Evolutionary conservation across 768 basidiomycete genomes (phyloP), one percentile per base, ranked within the genome.

Genomic region (Boletales sp.): DNA sequence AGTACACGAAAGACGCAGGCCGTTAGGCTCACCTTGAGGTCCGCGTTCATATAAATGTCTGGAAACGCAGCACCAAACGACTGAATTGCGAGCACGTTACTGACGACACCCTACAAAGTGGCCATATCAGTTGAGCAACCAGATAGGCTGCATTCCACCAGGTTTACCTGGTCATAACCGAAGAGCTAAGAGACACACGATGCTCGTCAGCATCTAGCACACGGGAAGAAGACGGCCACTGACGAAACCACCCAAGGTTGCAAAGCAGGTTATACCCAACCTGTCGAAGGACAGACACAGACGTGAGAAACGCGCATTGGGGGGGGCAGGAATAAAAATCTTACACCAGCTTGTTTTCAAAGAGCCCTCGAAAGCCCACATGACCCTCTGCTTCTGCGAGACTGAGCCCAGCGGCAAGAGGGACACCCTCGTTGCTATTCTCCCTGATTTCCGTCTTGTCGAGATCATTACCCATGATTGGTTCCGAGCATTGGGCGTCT

Each of bases 41-140:
- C 45, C 15, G 57, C 43, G 45, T 67, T 31, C 65, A 45, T 61
- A 48, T 67, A 67, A 13, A 67, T 63, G 7, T 52, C 57, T 19
- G 66, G 66, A 49, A 69, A 67, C 24, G 63, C 59, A 17, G 66
- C 66, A n/a, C 67, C 66, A 17, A 67, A 67, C 30, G 66, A 69
- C 32, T 67, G 62, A 34, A 69, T 67, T 10, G 59, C 62, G 11
- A 67, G 67, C n/a, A 69, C 67, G 24, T 61, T 63, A 18, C 63
- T 63, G 34, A 69, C 57, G 37, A 67, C 67, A 7, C 65, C 66
- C 67, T 65, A 21, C 21, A 21, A 21, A 21, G 24, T 27, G 24
- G 24, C 24, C 4, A 27, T 27, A 40, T 57, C 14, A 54, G 45
- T 13, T 27, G 17, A 8, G 29, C n/a, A 3, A 8, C 11, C 12